These are phyloP conservation scores for Chlorella sorokiniana DNA, from an alignment of 139 green algal species.

Conservation along the genomic window DNA sequence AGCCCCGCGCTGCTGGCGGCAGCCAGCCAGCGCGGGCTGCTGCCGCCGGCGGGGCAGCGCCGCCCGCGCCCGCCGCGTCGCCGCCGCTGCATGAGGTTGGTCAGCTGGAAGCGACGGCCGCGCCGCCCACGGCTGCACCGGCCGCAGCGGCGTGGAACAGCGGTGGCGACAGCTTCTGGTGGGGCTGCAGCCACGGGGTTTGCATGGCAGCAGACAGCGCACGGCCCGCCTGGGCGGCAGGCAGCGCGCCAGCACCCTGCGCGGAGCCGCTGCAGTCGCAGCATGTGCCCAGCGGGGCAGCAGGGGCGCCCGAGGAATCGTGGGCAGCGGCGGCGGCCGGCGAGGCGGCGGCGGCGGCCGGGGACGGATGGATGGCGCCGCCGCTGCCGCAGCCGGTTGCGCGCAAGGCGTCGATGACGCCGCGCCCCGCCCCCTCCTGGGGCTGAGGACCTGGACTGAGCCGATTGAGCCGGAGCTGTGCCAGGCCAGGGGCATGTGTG, in stretches of 20 bases:
- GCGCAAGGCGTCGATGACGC: neutral
- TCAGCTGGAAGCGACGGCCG: too few species aligned
- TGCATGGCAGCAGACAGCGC: neutral
- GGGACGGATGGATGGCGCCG: neutral
- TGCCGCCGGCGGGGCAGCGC: neutral
- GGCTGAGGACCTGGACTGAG: neutral
- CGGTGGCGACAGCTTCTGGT: too few species aligned
- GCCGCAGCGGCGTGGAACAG: too few species aligned
- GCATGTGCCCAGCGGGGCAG: neutral
- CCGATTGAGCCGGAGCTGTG: too few species aligned
- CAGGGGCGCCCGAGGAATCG: neutral
- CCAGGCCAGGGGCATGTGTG: neutral
- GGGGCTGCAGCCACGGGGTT: neutral
- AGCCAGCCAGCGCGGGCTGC: neutral
- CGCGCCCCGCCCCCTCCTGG: neutral
- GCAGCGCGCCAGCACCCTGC: too few species aligned
- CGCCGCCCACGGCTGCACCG: too few species aligned
- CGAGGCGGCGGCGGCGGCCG: too few species aligned
- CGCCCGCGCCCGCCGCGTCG: too few species aligned
- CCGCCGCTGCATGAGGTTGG: too few species aligned
- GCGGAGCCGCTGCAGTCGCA: neutral
- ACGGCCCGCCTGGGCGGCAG: too few species aligned
- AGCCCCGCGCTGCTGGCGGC: neutral
- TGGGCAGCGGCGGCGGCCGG: neutral
- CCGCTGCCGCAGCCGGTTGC: neutral